A percentile compares a stretch with the other conserved stretches of the same genome.
Conservation (phyloP, 2,329 filamentous ascomycete genomes). For the Sphaceloma murrayae region DNA sequence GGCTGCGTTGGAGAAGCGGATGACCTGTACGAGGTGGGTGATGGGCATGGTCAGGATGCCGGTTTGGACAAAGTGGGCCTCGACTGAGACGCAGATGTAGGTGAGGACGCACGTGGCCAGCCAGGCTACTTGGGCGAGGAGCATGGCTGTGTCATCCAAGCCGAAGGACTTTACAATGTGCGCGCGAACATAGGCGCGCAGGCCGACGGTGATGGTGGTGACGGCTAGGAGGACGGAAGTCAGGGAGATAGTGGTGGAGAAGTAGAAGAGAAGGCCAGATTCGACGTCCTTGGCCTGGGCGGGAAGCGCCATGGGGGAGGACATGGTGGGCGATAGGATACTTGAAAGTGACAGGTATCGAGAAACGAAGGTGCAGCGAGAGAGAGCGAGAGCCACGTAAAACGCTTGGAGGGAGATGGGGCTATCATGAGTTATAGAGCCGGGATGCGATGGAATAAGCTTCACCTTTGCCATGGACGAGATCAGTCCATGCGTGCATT, state of each 20-base stretch:
- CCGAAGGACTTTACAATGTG: constrained; percentile 27
- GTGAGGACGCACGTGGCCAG: constrained; percentile 20
- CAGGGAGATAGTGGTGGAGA: background rate
- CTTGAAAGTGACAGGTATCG: constrained; percentile 8
- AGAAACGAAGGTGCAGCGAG: constrained; percentile 4
- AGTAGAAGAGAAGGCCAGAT: constrained; percentile 11
- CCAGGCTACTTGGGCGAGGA: constrained; percentile 27
- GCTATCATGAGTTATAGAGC: background rate
- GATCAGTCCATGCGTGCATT: constrained; percentile 13
- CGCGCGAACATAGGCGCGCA: constrained; percentile 29
- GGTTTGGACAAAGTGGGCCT: constrained; percentile 31
- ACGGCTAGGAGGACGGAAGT: constrained; percentile 24
- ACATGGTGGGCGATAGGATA: too few species aligned
- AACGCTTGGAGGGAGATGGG: background rate
- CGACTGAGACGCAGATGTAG: constrained; percentile 22
- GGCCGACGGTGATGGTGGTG: constrained; percentile 27
- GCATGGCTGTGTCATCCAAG: constrained; percentile 30
- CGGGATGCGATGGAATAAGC: background rate
- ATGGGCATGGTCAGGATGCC: constrained; percentile 41
- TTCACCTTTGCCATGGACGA: constrained; percentile 2
- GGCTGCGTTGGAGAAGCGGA: constrained; percentile 33
- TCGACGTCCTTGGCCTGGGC: constrained; percentile 6
- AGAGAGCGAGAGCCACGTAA: background rate
- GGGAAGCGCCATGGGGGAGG: constrained; percentile 15
- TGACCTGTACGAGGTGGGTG: constrained; percentile 40